These are phyloP conservation scores for Cyclospora cayetanensis DNA, from an alignment of 169 alveolate genomes.

Conservation along the genomic window DNA sequence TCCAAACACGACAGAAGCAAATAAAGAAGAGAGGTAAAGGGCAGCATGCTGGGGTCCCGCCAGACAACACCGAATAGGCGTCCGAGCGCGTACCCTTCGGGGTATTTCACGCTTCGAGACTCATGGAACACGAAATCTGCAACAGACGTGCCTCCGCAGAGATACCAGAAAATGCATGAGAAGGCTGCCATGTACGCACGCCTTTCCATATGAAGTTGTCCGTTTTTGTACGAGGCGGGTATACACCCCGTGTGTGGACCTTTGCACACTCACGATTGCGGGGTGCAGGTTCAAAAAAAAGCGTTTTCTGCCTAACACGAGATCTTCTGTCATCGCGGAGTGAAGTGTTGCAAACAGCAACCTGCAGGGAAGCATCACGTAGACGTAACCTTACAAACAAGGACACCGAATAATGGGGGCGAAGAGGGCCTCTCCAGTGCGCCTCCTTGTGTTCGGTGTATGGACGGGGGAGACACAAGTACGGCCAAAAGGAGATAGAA, in stretches of 20 bases:
- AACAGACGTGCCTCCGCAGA: no score
- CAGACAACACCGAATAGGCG: no score
- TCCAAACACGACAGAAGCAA: not conserved
- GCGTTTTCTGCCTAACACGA: not conserved
- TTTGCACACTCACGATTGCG: not conserved
- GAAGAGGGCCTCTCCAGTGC: not conserved
- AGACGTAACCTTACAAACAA: not conserved
- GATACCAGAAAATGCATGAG: no score
- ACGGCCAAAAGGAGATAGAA: not conserved
- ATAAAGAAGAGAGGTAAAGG: no score
- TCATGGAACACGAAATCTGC: no score
- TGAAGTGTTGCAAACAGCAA: not conserved
- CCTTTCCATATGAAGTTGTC: no score
- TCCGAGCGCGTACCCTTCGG: no score
- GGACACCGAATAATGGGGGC: not conserved
- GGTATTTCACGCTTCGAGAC: no score
- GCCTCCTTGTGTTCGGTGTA: not conserved
- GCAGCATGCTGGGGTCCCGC: no score
- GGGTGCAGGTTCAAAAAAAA: conserved; percentile 18
- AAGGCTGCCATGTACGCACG: no score
- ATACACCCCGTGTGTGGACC: no score
- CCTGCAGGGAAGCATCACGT: not conserved
- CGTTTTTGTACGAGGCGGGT: no score
- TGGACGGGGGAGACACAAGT: not conserved
- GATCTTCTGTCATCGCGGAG: not conserved